Conservation (phyloP, 148 eudicot genomes). For the Rhododendron williamsianum region DNA sequence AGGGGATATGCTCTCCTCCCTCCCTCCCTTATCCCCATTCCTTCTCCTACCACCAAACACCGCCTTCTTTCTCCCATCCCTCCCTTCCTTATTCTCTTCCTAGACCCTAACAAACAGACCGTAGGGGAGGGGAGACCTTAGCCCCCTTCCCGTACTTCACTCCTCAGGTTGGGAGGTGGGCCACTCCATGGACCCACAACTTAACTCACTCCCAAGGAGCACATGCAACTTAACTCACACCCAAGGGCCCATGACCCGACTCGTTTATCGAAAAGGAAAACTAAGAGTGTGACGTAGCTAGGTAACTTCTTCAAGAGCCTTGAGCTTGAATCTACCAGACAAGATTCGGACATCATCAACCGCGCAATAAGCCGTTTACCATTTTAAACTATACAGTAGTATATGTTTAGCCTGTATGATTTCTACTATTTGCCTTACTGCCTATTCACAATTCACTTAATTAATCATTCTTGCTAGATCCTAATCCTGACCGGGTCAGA, state of each 20-base stretch:
- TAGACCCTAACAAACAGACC: no score
- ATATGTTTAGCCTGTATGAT: neutral
- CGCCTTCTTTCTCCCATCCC: no score
- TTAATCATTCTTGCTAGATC: conserved; percentile 10
- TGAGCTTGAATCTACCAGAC: neutral
- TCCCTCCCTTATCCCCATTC: no score
- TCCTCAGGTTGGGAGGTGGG: no score
- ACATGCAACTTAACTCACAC: no score
- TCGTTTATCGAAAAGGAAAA: neutral
- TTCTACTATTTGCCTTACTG: neutral
- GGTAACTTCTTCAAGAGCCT: neutral
- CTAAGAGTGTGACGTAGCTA: neutral
- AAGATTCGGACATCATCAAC: neutral
- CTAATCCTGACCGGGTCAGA: conserved; percentile 32
- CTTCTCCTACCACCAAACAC: no score
- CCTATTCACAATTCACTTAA: neutral
- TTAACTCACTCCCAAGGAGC: no score
- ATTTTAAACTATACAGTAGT: neutral
- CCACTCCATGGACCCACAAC: no score
- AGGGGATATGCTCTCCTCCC: no score
- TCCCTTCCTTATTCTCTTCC: no score
- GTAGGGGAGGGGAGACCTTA: no score
- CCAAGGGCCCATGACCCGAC: neutral
- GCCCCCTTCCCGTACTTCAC: no score
- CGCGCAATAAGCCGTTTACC: neutral